Evolutionary conservation across 192 early-diverging fungal genomes (phyloP), one percentile per base, ranked within the genome.

Genomic region (Thamnidium elegans): DNA sequence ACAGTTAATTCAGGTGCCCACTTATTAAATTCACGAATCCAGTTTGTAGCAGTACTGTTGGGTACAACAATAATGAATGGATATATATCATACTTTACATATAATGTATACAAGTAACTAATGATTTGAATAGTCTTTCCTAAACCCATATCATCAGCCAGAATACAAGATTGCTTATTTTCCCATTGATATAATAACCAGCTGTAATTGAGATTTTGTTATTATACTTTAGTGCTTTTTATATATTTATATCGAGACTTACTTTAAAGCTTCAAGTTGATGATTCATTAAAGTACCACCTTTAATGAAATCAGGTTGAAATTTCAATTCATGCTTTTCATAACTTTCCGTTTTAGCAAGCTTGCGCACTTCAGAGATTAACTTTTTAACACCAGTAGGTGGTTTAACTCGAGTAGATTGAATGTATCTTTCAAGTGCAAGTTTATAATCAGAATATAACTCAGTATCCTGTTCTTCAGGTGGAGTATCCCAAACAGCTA

Each of bases 41-140:
- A 92, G 61, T 90, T 88, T 2, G 77, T 81, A 34, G 85, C 50
- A 0, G 84, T 85, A 17, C 85, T 81, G 53, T 78, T 78, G 31
- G 90, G 90, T 8, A 85, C 90, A 19, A 86, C 80, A 31, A 92
- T 85, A 21, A 90, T 42, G 58, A 84, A 90, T 2, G 90, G 90
- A 44, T 76, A 84, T 1, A 75, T 63, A 3, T 72, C 42, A 20
- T 82, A 74, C 20, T 82, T 66, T 8, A 73, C 72, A 51, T 66
- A 79, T 4, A 92, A 50, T 0, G 66, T 66, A 3, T 65, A 67
- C 2, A 90, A 55, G 50, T 90, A 84, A 0, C 82, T 60, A 11
- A 92, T 81, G 42, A 89, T 81, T 64, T 92, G 90, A 19, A 91
- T 80, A 8, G 90, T 92, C 69, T 92, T 92, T 45, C 84, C 89